Evolutionary conservation across 2,329 filamentous ascomycete genomes (phyloP).

Genomic region (Venturia oleaginea): DNA sequence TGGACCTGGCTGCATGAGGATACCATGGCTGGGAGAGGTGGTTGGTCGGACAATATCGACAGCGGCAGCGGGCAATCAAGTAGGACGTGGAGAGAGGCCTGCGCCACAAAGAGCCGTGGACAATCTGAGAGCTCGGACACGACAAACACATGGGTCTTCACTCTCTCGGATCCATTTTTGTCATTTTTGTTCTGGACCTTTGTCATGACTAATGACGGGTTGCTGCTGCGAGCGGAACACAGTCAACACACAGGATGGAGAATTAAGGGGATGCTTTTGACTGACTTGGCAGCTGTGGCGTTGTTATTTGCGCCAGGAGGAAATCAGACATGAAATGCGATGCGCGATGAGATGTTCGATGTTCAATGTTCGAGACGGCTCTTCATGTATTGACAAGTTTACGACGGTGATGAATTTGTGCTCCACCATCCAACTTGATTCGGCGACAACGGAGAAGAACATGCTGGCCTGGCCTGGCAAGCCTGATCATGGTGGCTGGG

Average conservation of each 20-base stretch:
- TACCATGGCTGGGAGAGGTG: not conserved
- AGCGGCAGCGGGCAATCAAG: not conserved
- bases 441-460: not conserved
- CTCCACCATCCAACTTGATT: not conserved
- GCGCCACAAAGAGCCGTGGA: too few species aligned
- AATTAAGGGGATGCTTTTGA: not conserved
- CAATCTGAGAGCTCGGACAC: not conserved
- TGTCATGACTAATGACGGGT: not conserved
- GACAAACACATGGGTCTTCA: not conserved
- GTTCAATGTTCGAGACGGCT: too few species aligned
- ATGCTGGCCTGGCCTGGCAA: not conserved
- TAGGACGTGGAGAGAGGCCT: not conserved
- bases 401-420: not conserved
- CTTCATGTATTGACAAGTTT: not conserved
- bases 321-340: not conserved
- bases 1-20: slow-evolving; percentile 2
- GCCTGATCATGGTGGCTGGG: not conserved
- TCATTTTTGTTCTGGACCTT: not conserved
- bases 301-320: not conserved
- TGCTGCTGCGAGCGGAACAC: not conserved
- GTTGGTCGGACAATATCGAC: not conserved
- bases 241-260: not conserved
- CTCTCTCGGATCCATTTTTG: not conserved
- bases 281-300: not conserved
- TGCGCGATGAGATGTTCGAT: not conserved